Evolutionary conservation across 2,329 filamentous ascomycete species (phyloP), one percentile per base, ranked within the genome.

Genomic region (Penicillium concentricum): DNA sequence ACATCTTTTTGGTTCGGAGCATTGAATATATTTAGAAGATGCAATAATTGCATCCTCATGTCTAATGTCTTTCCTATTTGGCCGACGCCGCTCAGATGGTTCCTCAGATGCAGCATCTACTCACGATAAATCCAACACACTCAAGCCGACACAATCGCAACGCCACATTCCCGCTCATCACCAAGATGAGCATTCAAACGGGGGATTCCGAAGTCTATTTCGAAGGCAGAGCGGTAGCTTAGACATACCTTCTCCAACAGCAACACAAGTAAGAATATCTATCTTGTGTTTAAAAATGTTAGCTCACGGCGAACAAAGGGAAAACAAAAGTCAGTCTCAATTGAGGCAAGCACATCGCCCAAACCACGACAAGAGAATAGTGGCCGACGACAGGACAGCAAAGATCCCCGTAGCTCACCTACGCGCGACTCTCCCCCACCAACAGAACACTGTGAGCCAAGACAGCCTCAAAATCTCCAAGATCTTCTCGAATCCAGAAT

Each of bases 391-490:
- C 32, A 58, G 45, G 18, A 39, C 7, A 20, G 48, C 43, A 58
- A 46, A 43, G 38, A 54, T 44, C 43, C 53, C 22, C 18, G 30
- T 16, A 56, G 38, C 26, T 55, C 47, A 15, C 44, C 56, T 42
- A 35, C 32, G n/a, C 56, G 54, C 37, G 56, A 58, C 7, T 46
- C 51, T 16, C 50, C 45, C 20, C 38, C 45, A n/a, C 58, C 59
- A n/a, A 51, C 28, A 10, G 53, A 57, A 16, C 57, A 60, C 9
- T 47, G 47, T 8, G 68, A 69, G 43, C 67, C 67, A n/a, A 62
- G 66, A 38, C 68, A 68, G 44, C 66, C 67, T n/a, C 47, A 53
- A 4, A 70, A 69, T 41, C 64, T 70, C 20, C 66, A 67, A 28
- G 68, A 70, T 38, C 54, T 58, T 24, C 46, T 70, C 8, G 67